Evolutionary conservation across 176 grass and related monocot species (phyloP).

Genomic region (Aegilops bicornis): DNA sequence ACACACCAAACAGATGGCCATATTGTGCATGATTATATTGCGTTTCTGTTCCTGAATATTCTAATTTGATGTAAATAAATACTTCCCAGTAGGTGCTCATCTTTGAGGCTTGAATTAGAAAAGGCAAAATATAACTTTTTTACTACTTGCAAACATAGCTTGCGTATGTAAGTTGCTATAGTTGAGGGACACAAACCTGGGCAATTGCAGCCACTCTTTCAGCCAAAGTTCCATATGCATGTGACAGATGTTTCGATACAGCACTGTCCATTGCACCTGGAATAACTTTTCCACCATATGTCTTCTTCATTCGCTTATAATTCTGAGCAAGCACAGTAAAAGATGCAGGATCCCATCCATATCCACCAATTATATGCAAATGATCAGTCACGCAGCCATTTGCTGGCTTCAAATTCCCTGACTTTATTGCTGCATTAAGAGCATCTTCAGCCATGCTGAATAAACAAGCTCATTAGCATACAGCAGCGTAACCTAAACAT

Average conservation of each 20-base stretch:
- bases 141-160: too few relatives aligned
- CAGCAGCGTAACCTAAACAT: neutral
- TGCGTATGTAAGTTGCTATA: neutral
- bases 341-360: constrained; percentile 84
- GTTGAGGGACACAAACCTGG: constrained; percentile 47
- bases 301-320: constrained; percentile 83
- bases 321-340: constrained; percentile 86
- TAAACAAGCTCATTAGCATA: constrained; percentile 18
- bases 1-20: neutral
- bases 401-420: constrained; percentile 69
- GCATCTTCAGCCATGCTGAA: constrained; percentile 97
- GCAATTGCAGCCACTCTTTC: constrained; percentile 84
- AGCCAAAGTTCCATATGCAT: constrained; percentile 84
- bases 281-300: constrained; percentile 79
- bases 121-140: neutral
- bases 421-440: constrained; percentile 77
- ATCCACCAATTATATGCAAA: constrained; percentile 75
- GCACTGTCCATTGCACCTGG: constrained; percentile 88
- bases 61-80: neutral
- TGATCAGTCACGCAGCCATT: constrained; percentile 87
- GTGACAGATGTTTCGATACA: constrained; percentile 85
- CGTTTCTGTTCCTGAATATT: neutral
- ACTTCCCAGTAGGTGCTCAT: neutral
- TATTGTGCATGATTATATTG: neutral
- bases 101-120: neutral